Base-by-base conservation (phyloP, 2,329 filamentous ascomycete species). In the Bretziella fagacearum region DNA sequence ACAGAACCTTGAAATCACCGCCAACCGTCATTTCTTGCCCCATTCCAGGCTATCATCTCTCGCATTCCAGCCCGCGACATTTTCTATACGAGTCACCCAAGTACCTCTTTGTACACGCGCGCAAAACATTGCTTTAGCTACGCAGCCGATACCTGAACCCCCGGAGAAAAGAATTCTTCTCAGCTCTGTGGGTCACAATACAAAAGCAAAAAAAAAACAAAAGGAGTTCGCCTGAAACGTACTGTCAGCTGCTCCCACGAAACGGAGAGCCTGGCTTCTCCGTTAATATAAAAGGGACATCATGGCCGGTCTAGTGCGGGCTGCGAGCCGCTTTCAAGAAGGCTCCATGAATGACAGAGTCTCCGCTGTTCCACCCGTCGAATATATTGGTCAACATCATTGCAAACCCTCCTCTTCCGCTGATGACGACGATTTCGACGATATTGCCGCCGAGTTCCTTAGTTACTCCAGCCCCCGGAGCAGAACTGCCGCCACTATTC, bases 261-360 rank as follows among this genome's bases (percentile, higher is more conserved):
- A n/a, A n/a, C n/a, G n/a, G n/a, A n/a, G n/a, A n/a, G n/a, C n/a
- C n/a, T n/a, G n/a, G n/a, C n/a, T n/a, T n/a, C n/a, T n/a, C n/a
- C 26, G 13, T 22, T 20, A 33, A 33, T 33, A 44, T 32, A 49
- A 44, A 44, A 17, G 33, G 27, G 13, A 25, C 40, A 37, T n/a
- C 30, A 50, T 50, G 48, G 48, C 17, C n/a, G 48, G 48, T 11
- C 32, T 50, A 8, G 20, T 23, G n/a, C 48, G 48, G n/a, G 48
- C 48, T 18, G 27, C 48, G 27, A 66, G 74, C 65, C 59, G 76
- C 63, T 67, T 93, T 71, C 56, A 79, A 30, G 86, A 94, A 63
- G 86, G 81, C 33, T 89, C 81, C 56, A 89, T 94, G 83, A 84
- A 79, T 57, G 84, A 93, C 61, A 77, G 82, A 53, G 68, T 74